Percentiles rank a stretch among this genome's conserved stretches.
Evolutionary conservation across 1,284 basidiomycete genomes (phyloP).

Genomic region (Phenoliferia sp.): DNA sequence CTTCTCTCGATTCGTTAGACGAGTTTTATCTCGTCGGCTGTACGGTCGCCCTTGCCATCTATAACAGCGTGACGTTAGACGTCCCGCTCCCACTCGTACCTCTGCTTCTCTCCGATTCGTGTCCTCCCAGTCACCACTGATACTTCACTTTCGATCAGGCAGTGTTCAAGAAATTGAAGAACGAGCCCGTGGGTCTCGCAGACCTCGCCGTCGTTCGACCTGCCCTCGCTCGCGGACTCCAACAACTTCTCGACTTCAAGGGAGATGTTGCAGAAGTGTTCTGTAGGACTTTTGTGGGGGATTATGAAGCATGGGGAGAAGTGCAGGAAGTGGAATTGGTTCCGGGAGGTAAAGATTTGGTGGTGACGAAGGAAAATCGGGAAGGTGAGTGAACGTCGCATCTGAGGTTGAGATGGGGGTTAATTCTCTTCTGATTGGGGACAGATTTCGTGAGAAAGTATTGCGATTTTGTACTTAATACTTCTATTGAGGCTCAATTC

Average conservation of each 20-base stretch:
- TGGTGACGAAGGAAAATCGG: slow-evolving; percentile 33
- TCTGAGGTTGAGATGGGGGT: too few species aligned
- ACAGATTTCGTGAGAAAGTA: slow-evolving; percentile 18
- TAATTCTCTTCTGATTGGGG: background rate
- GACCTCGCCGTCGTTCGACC: slow-evolving; percentile 34
- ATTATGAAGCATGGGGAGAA: slow-evolving; percentile 34
- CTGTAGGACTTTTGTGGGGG: slow-evolving; percentile 33
- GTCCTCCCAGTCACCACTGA: too few species aligned
- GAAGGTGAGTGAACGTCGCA: slow-evolving; percentile 11
- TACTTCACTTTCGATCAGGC: slow-evolving; percentile 3
- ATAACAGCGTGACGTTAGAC: slow-evolving; percentile 35
- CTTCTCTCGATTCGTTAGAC: slow-evolving; percentile 28
- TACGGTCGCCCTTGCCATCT: slow-evolving; percentile 33
- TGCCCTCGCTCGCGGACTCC: slow-evolving; percentile 27
- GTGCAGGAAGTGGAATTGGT: slow-evolving; percentile 29
- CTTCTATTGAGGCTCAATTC: slow-evolving; percentile 28
- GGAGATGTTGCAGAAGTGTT: slow-evolving; percentile 32
- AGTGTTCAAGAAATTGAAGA: slow-evolving; percentile 34
- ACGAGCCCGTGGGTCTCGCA: slow-evolving; percentile 20
- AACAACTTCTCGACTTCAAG: slow-evolving; percentile 26
- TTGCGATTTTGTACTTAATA: slow-evolving; percentile 25
- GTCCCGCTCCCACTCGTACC: slow-evolving; percentile 32
- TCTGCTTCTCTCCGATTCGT: background rate
- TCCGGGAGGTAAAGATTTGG: slow-evolving; percentile 24
- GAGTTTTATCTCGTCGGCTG: slow-evolving; percentile 37